Base-by-base conservation (phyloP, 2,329 filamentous ascomycete genomes). In the Mollisiaceae sp. region DNA sequence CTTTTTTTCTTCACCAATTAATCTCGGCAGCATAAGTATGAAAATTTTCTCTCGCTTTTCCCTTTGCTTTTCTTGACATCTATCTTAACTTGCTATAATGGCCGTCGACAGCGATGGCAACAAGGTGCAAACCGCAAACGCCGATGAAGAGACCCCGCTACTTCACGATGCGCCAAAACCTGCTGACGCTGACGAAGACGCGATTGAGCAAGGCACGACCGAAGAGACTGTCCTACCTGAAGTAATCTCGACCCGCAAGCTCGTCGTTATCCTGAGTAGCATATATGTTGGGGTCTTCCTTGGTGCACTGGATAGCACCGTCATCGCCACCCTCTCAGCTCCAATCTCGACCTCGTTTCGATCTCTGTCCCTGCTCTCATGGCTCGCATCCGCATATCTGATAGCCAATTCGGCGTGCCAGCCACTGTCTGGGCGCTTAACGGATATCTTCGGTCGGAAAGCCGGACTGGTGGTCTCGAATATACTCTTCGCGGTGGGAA, bases 321-420 rank as follows among this genome's bases (percentile, higher is more conserved):
- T 97, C 69, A 92, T 97, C 71, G 93, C 93, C 9, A 97, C 93
- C 0, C 84, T 97, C 0, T 90, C 91, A 0, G 91, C 87, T 0
- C 92, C 93, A 8, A 97, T 97, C 69, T 91, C 91, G 27, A 91
- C 88, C 75, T 90, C 90, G 52, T 97, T 97, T 78, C 83, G 89
- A 65, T 96, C 92, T 0, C 86, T 97, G 35, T 90, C 89, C 22
- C 82, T 95, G 4, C 83, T 97, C 54, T 94, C 92, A 0, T 97
- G 93, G 93, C 87, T 97, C 8, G 93, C 92, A 0, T 91, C 92
- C 0, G 90, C 92, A 22, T 97, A 97, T 76, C 85, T 97, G 35
- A 93, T 97, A 73, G 90, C 93, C 70, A 97, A 94, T 77, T 91
- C 93, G 1, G 92, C 92, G 0, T 92, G 88, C 72, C 93, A 97